Base-by-base conservation (phyloP, 1,284 basidiomycete species). In the Quambalaria eucalypti region DNA sequence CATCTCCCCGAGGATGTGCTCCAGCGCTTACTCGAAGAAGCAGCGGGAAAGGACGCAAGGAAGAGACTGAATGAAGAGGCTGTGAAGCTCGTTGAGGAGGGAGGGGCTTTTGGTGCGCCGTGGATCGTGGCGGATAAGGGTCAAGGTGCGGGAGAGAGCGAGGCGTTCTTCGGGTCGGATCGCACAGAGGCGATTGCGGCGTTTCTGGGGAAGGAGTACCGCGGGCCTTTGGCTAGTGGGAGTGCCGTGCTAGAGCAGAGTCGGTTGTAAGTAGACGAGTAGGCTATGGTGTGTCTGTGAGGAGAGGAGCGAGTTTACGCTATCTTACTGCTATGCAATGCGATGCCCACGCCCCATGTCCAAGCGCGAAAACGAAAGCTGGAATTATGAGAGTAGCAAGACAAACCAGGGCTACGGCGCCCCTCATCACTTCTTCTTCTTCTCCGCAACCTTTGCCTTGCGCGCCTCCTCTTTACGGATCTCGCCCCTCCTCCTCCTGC, bases 101-200 rank as follows among this genome's bases (percentile, higher is more conserved):
- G 60, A 2, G 57, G 56, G 4, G n/a, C 58, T 40, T 71, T 71
- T 49, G 68, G 68, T 1, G 57, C 60, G 58, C 68, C 68, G 21
- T 69, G 60, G 50, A 50, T 71, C 16, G 57, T 9, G 23, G n/a
- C 6, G 25, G 6, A 7, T 8, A 2, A 16, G 23, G 4, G 25
- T 48, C 19, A 50, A n/a, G 4, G 19, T 51, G 66, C 61, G 38
- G 61, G 61, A 12, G 53, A 60, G 4, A 57, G 31, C 26, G 49
- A 39, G 4, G 21, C 38, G 29, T 68, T 55, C 55, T 69, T 69
- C 28, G 67, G 67, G 5, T 62, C 59, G 21, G 67, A 69, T 40
- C 31, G 67, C 8, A 63, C 65, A 46, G 67, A 69, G 46, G 52
- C 39, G 31, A 50, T 69, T 30, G 67, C 65, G 4, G 61, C 65